Conservation (phyloP, 1,139 yeast genomes). For the Meyerozyma carpophila region DNA sequence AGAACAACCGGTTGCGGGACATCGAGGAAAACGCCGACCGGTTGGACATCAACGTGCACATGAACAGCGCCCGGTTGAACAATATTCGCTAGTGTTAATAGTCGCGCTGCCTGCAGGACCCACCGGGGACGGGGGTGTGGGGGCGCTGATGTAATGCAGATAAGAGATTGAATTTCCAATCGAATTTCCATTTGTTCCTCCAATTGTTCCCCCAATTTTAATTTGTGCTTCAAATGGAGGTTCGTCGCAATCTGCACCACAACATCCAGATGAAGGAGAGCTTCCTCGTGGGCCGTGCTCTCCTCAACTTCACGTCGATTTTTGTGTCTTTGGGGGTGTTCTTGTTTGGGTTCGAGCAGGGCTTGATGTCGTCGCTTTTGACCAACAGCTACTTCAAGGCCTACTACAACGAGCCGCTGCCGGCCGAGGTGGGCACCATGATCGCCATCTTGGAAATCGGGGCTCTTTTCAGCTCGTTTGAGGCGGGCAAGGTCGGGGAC, state of each 20-base stretch:
- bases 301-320: conserved; percentile 52
- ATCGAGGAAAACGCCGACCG: conserved; percentile 54
- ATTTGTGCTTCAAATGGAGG: conserved; percentile 8
- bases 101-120: background rate
- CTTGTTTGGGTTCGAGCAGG: conserved; percentile 60
- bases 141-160: background rate
- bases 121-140: background rate
- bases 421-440: conserved; percentile 70
- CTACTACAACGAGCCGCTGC: conserved; percentile 67
- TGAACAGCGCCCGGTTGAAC: conserved; percentile 42
- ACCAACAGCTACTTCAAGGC: conserved; percentile 69
- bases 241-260: conserved; percentile 15
- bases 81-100: conserved; percentile 29
- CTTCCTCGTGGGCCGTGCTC: conserved; percentile 47
- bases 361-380: conserved; percentile 54
- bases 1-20: conserved; percentile 42
- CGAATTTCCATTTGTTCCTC: too few species aligned
- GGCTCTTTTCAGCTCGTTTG: conserved; percentile 71
- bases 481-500: conserved; percentile 77
- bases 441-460: conserved; percentile 84
- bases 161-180: background rate
- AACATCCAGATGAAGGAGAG: conserved; percentile 35
- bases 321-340: conserved; percentile 58
- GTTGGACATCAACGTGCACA: conserved; percentile 50
- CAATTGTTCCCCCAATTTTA: too few species aligned